A percentile compares a stretch with the other conserved stretches of the same genome.
Evolutionary conservation across 805 yeast genomes (phyloP).

Genomic region (Cyberlindnera suaveolens): DNA sequence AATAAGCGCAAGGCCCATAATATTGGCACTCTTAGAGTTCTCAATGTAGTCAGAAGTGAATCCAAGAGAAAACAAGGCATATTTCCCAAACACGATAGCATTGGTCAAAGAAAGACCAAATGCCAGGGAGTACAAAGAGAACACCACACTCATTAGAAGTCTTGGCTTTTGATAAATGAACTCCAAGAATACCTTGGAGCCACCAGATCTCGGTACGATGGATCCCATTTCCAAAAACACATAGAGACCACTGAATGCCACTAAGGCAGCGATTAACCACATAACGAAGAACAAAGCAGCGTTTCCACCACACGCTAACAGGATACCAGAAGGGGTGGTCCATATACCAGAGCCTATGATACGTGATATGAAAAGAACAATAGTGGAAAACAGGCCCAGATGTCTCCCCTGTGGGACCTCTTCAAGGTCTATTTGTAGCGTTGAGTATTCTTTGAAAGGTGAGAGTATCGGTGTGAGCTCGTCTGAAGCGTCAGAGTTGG

Average conservation of each 20-base stretch:
- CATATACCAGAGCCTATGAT: slow-evolving; percentile 77
- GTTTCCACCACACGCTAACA: slow-evolving; percentile 62
- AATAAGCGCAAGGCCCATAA: slow-evolving; percentile 36
- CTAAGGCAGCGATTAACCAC: slow-evolving; percentile 56
- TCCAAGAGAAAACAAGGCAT: slow-evolving; percentile 40
- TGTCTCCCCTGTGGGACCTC: slow-evolving; percentile 65
- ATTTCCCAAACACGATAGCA: slow-evolving; percentile 58
- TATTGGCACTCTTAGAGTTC: slow-evolving; percentile 28
- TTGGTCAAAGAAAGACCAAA: slow-evolving; percentile 53
- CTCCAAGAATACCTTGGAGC: slow-evolving; percentile 67
- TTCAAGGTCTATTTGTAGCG: slow-evolving; percentile 14
- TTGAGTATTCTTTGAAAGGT: slow-evolving; percentile 7
- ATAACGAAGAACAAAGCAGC: slow-evolving; percentile 51
- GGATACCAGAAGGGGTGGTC: slow-evolving; percentile 63
- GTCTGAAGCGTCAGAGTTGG: slow-evolving; percentile 18
- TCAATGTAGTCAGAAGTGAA: slow-evolving; percentile 30
- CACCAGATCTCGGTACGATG: slow-evolving; percentile 68
- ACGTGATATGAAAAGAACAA: slow-evolving; percentile 57
- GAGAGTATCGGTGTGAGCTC: slow-evolving; percentile 7
- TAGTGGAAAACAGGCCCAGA: slow-evolving; percentile 61
- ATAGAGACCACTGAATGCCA: slow-evolving; percentile 62
- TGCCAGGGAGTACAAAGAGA: slow-evolving; percentile 41
- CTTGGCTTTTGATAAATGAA: slow-evolving; percentile 57
- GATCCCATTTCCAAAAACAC: slow-evolving; percentile 67
- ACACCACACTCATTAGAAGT: slow-evolving; percentile 45